phyloP scores from a whole-genome alignment of 2,329 filamentous ascomycete species.

The Exophiala calicioides region DNA sequence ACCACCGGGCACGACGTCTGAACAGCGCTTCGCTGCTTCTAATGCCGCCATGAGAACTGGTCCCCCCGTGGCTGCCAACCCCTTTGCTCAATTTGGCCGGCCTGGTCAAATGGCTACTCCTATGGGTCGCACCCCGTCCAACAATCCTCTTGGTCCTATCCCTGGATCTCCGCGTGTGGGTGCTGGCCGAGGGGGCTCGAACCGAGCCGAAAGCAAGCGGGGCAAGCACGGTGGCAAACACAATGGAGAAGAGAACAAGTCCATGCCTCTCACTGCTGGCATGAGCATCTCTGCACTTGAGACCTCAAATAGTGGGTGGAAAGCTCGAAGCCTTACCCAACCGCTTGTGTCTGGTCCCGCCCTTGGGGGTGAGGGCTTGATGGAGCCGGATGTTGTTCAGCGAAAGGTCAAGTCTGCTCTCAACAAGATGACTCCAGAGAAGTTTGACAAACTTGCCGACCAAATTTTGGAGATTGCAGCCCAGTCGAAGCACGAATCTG shows the following conservation, averaged over 20 bases:
- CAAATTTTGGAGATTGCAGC: slow-evolving; percentile 90
- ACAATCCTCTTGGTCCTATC: slow-evolving; percentile 53
- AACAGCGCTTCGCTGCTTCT: slow-evolving; percentile 70
- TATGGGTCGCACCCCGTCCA: slow-evolving; percentile 66
- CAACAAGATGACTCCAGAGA: slow-evolving; percentile 99
- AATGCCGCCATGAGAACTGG: slow-evolving; percentile 47
- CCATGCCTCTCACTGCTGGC: slow-evolving; percentile 87
- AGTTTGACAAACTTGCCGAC: slow-evolving; percentile 92
- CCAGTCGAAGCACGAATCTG: slow-evolving; percentile 92
- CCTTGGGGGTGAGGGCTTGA: slow-evolving; percentile 57
- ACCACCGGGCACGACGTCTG: slow-evolving; percentile 74
- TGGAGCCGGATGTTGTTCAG: slow-evolving; percentile 92
- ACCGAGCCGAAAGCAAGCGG: slow-evolving; percentile 49
- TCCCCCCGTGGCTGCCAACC: slow-evolving; percentile 50
- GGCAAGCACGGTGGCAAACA: slow-evolving; percentile 58
- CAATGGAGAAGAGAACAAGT: slow-evolving; percentile 70
- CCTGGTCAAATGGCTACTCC: slow-evolving; percentile 58
- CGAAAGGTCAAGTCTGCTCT: slow-evolving; percentile 97
- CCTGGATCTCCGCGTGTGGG: slow-evolving; percentile 72
- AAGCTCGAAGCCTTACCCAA: slow-evolving; percentile 69
- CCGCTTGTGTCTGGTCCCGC: slow-evolving; percentile 47
- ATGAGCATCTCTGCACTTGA: slow-evolving; percentile 79
- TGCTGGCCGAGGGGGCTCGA: slow-evolving; percentile 57
- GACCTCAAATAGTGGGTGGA: slow-evolving; percentile 78
- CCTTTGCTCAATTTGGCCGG: slow-evolving; percentile 63